Base-by-base conservation (phyloP, 2,329 filamentous ascomycete species). In the Apiospora phragmitis region DNA sequence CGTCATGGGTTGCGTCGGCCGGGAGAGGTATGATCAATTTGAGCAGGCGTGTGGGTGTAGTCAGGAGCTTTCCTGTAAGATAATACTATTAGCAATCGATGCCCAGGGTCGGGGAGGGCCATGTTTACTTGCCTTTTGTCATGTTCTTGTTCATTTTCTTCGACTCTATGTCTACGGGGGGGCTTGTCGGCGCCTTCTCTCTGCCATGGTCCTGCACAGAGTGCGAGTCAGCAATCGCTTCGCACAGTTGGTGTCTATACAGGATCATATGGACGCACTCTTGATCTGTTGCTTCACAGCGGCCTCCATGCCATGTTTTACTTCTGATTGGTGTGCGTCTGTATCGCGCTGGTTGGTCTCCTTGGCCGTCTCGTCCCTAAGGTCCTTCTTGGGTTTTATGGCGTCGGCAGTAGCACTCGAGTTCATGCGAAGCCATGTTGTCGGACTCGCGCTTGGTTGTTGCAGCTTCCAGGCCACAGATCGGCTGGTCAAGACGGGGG, bases 1-100 rank as follows among this genome's bases (percentile, higher is more conserved):
- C 84, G 70, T 91, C 89, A 65, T 85, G 81, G 0, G 88, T 91
- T 0, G 89, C 90, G 32, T 80, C 76, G 68, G 79, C 77, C 21
- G 79, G 80, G n/a, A 94, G 83, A 2, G 92, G 92, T 1, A 94
- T 83, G 29, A 94, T 89, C 26, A 94, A 83, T 78, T 94, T 94
- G 67, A 94, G 86, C 76, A 93, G 88, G 24, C 90, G 86, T 0
- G 90, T 91, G 0, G 91, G 91, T 0, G 92, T 94, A 0, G 91
- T 92, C 32, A 93, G 82, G 16, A 94, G 86, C 81, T 92, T 93
- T n/a, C 91, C 90, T 91, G 51, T 29, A 24, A 8, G 45, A 74
- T 16, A 75, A 41, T 26, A 45, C 32, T 14, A 24, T 70, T 24
- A 68, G 69, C 16, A 21, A 32, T 32, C 14, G 16, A 35, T 55